Base-by-base conservation (phyloP, 208 protist genomes). In the Trypanosomatidae sp. region DNA sequence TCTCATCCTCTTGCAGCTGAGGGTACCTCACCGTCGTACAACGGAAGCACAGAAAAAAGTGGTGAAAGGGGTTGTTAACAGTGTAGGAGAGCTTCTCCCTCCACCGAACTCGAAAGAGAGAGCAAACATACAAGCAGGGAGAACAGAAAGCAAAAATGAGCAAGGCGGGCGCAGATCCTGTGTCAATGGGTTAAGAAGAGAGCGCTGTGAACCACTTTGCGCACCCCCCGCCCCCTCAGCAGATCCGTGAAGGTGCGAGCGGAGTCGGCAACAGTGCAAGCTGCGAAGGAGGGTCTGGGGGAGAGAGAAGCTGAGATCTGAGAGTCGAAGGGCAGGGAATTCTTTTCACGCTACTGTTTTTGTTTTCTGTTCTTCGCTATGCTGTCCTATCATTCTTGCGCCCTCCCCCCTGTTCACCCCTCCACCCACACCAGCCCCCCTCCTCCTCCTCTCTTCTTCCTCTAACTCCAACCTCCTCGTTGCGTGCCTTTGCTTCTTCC, bases 291-390 rank as follows among this genome's bases (percentile, higher is more conserved):
- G 15, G 6, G 58, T 28, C 2, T 19, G 25, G 13, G 30, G 25
- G 13, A 12, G 33, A 64, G 28, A 10, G 36, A 33, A 25, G 36
- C 28, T 41, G 30, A 17, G 15, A 41, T 33, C 36, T 2, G 36
- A 12, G 30, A 25, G 30, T 12, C 28, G 58, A 17, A 12, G 13
- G 25, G 22, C 36, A 7, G 19, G 25, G 50, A 55, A n/a, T n/a
- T 55, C 3, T 55, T n/a, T 28, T 28, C 22, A 25, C 50, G 33
- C 39, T 30, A 2, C 5, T 19, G 19, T 58, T 49, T 50, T 30
- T 60, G n/a, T 50, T 74, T 67, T 66, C 5, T 59, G 33, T 58
- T 66, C 46, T 28, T 25, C 36, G 13, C 44, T 43, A 4, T 30
- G 44, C 43, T 60, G 19, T 12, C 3, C n/a, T 69, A 9, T 68